Percentiles rank a stretch among this genome's conserved stretches.
Evolutionary conservation across 83 land plant species (phyloP).

Genomic region (Thuja plicata): DNA sequence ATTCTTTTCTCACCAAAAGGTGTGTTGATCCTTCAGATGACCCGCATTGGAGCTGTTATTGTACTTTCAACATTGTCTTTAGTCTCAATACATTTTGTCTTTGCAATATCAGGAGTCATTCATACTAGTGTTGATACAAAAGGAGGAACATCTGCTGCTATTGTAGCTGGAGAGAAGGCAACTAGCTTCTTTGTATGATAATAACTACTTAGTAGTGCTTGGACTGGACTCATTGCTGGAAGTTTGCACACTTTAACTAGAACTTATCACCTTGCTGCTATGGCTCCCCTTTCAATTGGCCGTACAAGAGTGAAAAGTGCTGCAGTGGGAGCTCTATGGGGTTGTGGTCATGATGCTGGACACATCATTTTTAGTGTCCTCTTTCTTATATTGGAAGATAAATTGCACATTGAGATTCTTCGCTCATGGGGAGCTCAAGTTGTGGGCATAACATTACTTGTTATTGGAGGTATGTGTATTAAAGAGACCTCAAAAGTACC

Average conservation of each 20-base stretch:
- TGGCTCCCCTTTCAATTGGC: conserved; percentile 38
- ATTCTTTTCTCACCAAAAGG: neutral
- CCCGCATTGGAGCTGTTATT: conserved; percentile 20
- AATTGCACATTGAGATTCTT: conserved; percentile 31
- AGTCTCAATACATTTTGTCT: conserved; percentile 30
- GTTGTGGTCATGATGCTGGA: conserved; percentile 51
- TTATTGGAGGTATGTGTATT: conserved; percentile 35
- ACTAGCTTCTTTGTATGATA: conserved; percentile 17
- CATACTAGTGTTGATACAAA: conserved; percentile 11
- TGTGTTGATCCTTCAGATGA: conserved; percentile 17
- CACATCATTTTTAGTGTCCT: conserved; percentile 34
- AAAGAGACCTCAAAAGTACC: conserved; percentile 31
- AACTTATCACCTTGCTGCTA: conserved; percentile 42
- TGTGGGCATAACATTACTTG: conserved; percentile 34
- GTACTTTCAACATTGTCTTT: conserved; percentile 33
- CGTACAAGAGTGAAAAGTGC: conserved; percentile 40
- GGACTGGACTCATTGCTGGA: conserved; percentile 44
- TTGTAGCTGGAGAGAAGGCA: conserved; percentile 18
- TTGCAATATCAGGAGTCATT: conserved; percentile 48
- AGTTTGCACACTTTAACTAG: conserved; percentile 39
- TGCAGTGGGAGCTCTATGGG: conserved; percentile 45
- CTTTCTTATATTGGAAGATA: conserved; percentile 33
- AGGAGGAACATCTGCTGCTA: conserved; percentile 13
- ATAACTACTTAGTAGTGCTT: conserved; percentile 33
- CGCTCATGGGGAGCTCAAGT: conserved; percentile 44